Evolutionary conservation across 1,284 basidiomycete genomes (phyloP).

Genomic region (Nidula niveotomentosa): DNA sequence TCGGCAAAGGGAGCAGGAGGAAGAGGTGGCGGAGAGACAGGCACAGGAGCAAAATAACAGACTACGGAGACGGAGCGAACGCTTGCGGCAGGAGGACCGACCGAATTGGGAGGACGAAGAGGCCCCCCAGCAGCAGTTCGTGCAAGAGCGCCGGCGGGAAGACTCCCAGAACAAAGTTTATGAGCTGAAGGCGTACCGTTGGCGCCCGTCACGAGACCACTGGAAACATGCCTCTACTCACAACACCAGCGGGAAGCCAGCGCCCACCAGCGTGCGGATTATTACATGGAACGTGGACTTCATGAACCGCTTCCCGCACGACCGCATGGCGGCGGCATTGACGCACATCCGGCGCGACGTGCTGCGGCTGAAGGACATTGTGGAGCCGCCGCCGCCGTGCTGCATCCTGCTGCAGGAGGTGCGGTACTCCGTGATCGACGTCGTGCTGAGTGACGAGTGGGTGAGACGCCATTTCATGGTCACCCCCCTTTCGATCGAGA

Average conservation of each 20-base stretch:
- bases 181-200: conserved; percentile 31
- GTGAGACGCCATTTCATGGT: conserved; percentile 57
- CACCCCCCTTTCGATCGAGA: conserved; percentile 46
- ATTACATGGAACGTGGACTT: conserved; percentile 73
- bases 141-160: too few relatives aligned
- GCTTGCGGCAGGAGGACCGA: too few relatives aligned
- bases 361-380: conserved; percentile 37
- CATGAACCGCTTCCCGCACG: conserved; percentile 27
- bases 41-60: background rate
- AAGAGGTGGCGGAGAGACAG: background rate
- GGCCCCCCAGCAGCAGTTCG: too few relatives aligned
- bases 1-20: background rate
- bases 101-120: too few relatives aligned
- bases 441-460: conserved; percentile 57
- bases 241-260: conserved; percentile 23
- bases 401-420: conserved; percentile 71
- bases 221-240: conserved; percentile 38
- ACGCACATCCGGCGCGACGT: conserved; percentile 51
- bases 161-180: conserved; percentile 18
- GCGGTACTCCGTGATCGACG: conserved; percentile 35
- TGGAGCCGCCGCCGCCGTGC: conserved; percentile 53
- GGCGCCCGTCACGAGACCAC: conserved; percentile 24
- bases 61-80: too few relatives aligned
- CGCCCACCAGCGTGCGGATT: conserved; percentile 42
- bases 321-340: conserved; percentile 48